Base-by-base conservation (phyloP, 2,329 filamentous ascomycete species). In the Metarhizium rileyi region DNA sequence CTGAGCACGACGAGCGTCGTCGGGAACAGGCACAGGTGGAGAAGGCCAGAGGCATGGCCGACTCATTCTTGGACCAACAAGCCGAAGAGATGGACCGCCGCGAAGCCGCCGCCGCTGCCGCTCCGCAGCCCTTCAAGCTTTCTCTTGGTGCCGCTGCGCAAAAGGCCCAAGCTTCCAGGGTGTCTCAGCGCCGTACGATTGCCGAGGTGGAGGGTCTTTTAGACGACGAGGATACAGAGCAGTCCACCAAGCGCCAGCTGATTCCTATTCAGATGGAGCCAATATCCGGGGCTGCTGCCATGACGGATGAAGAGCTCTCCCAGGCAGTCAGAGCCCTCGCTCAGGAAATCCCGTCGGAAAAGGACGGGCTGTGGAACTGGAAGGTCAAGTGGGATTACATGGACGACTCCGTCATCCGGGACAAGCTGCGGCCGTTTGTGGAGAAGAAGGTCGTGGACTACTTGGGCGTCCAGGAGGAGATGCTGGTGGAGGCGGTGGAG, bases 371-470 rank as follows among this genome's bases (percentile, higher is more conserved):
- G 3, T 98, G 91, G 88, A 79, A 77, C n/a, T 97, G 90, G 88
- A 73, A 85, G 18, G 82, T 98, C 64, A 87, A 90, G 59, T 98
- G 93, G 93, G 86, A 94, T 47, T 88, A 83, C 67, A 77, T 98
- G 64, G 87, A 94, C 63, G 85, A 93, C 53, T 75, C 77, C 16
- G 78, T 93, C 40, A 81, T 97, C 52, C 79, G 81, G 53, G 87
- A 94, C 55, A 90, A 96, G 64, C 80, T 98, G 58, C 82, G 87
- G 61, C 90, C 91, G 27, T 98, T 96, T 70, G 88, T 97, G 50
- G 90, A 95, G 73, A 95, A 95, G 78, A 98, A 97, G 77, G 88
- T 97, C 58, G 85, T 98, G 53, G 93, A 98, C 68, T 94, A 93
- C 60, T 78, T 98, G 45, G 94, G 94, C 52, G 87, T 98, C 51